Evolutionary conservation across 2,329 filamentous ascomycete species (phyloP).

Genomic region (Kalaharituber pfeilii): DNA sequence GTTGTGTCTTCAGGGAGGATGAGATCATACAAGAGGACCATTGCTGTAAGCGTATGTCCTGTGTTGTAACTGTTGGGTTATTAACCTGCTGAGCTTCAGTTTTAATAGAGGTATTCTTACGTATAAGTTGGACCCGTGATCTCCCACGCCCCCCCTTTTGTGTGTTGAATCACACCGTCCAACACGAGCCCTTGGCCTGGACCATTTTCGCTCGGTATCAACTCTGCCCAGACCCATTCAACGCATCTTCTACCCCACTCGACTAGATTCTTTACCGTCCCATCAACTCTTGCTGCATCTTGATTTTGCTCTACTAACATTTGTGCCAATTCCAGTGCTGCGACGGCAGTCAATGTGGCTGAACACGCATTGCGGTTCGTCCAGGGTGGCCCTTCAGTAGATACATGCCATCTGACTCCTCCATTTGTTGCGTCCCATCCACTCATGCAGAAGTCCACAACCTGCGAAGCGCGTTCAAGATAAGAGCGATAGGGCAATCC

Average conservation of each 20-base stretch:
- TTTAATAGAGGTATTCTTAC: conserved; percentile 1
- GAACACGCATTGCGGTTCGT: conserved; percentile 15
- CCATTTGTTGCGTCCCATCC: conserved; percentile 16
- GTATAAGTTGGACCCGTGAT: conserved; percentile 13
- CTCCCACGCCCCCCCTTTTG: not conserved
- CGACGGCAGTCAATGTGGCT: conserved; percentile 15
- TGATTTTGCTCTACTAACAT: too few relatives aligned
- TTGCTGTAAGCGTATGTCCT: conserved; percentile 11
- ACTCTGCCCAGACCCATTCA: conserved; percentile 8
- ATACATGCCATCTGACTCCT: conserved; percentile 17
- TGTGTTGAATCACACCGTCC: conserved; percentile 9
- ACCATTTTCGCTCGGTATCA: conserved; percentile 10
- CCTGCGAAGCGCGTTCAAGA: conserved; percentile 9
- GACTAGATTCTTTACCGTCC: not conserved
- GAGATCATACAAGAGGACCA: conserved; percentile 13
- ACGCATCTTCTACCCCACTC: not conserved
- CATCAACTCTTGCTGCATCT: too few relatives aligned
- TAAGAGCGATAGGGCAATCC: conserved; percentile 6
- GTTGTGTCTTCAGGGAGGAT: conserved; percentile 8
- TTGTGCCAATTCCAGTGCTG: conserved; percentile 10
- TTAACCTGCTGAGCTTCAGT: too few relatives aligned
- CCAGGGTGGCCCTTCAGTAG: not conserved
- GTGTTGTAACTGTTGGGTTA: conserved; percentile 19
- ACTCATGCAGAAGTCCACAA: conserved; percentile 11
- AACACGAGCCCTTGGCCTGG: conserved; percentile 15